Base-by-base conservation (phyloP, 2,329 filamentous ascomycete species). In the Aspergillus fructus region DNA sequence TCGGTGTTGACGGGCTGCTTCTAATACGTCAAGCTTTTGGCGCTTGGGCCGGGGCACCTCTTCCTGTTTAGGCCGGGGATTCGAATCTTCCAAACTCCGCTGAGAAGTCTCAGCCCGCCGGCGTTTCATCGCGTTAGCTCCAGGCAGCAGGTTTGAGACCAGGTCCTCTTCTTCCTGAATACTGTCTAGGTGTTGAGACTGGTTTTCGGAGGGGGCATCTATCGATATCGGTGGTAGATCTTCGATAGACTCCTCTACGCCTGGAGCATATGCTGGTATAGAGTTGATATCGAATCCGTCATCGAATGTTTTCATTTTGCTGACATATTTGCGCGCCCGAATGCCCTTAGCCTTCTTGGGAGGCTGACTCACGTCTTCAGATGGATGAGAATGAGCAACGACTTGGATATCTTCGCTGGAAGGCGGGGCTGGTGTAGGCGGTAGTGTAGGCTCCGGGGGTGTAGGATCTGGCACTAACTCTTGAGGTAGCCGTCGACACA, bases 81-180 rank as follows among this genome's bases (percentile, higher is more conserved):
- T 61, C 46, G 62, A 56, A 12, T 58, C 59, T 45, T 65, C 59
- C 37, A 77, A 64, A 3, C 81, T 78, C 33, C 81, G 77, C 62
- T 81, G 75, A 45, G 83, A 81, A 50, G 81, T 81, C 59, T 85
- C 87, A 19, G 90, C 79, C 24, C 88, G 86, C 21, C 89, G 87
- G n/a, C 87, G 85, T 71, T 96, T 97, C 69, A 92, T 84, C 5
- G 86, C 86, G 27, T 89, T 86, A 3, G 90, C 87, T 1, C 88
- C 90, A 0, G 92, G 90, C 1, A 93, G 86, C 55, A 96, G 83
- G 21, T 83, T 81, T 13, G 91, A 86, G 71, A 93, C 84, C 8
- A 89, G 74, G 45, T 89, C 83, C 53, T 84, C 76, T 37, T 73
- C 69, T 12, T 71, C 66, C 24, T 71, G 64, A 3, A 66, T 51